Percentiles rank a stretch among this genome's conserved stretches.
phyloP scores from a whole-genome alignment of 1,284 basidiomycete genomes.

The Microbotryum lychnidis-dioicae region DNA sequence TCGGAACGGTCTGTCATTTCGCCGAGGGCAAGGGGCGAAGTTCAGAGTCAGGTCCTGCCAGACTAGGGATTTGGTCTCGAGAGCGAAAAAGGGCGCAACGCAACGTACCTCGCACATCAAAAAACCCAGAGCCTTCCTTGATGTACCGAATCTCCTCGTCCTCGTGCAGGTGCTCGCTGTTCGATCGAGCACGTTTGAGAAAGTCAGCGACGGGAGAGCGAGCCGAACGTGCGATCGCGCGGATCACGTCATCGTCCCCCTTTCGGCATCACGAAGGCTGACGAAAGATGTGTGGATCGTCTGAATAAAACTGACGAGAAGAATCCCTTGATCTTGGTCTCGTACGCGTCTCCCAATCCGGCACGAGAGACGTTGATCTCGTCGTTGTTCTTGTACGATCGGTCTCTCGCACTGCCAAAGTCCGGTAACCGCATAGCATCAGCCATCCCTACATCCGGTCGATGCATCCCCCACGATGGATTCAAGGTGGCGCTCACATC shows the following conservation, averaged over 20 bases:
- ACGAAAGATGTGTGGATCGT: too few relatives aligned
- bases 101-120: slow-evolving; percentile 63
- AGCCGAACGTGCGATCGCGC: neutral
- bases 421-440: too few relatives aligned
- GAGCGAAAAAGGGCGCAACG: neutral
- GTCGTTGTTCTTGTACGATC: slow-evolving; percentile 61
- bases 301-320: slow-evolving; percentile 54
- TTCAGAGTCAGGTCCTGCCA: neutral
- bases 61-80: neutral
- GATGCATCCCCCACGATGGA: too few relatives aligned
- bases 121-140: slow-evolving; percentile 69
- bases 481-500: slow-evolving; percentile 40
- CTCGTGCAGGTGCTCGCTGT: slow-evolving; percentile 63
- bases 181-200: neutral
- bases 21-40: neutral
- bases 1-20: slow-evolving; percentile 44
- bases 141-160: slow-evolving; percentile 87
- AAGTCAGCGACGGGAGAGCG: neutral
- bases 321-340: slow-evolving; percentile 66
- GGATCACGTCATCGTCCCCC: neutral
- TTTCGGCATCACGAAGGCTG: too few relatives aligned
- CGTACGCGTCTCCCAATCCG: slow-evolving; percentile 66
- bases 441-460: too few relatives aligned
- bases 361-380: slow-evolving; percentile 62
- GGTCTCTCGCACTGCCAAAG: slow-evolving; percentile 46